Evolutionary conservation across 306 rosid genomes (phyloP), one percentile per base, ranked within the genome.

Genomic region (Trichosanthes cucumerina): DNA sequence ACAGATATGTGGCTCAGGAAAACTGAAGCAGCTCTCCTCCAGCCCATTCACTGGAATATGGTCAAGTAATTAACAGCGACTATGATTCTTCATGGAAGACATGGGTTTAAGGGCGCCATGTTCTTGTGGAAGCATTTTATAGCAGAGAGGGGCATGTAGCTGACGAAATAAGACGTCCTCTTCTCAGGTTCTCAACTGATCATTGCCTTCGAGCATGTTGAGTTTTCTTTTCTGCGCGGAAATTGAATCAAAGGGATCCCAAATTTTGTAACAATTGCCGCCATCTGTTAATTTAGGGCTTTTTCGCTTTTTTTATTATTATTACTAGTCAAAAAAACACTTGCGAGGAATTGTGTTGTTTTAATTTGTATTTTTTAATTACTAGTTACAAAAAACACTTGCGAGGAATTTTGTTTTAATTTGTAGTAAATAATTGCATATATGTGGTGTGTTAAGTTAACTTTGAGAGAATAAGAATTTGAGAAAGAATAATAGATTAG

Each of bases 1-100:
- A 79, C 6, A 79, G 79, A 56, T 78, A 86, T 47, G 78, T 64
- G 88, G 83, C 76, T 83, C 78, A 79, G 79, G 74, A 92, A 84
- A 80, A 81, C 86, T 54, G 90, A 86, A 5, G 83, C 86, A 79
- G 89, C 82, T 85, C 91, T 89, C 96, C 96, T 92, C 86, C 93
- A 86, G 83, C 97, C 93, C 98, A 95, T 95, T 88, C 84, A 81
- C 93, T 75, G 81, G 57, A 60, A 84, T 68, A 9, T 50, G 53
- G 41, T 43, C 59, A 4, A 13, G 7, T 14, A 26, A 77, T 21
- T 16, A 59, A 24, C 70, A 0, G 62, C 64, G 78, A 16, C 49
- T 18, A 4, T 53, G 63, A 18, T 75, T 15, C 16, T 43, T 77
- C 58, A 26, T 43, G 39, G 80, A 33, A 71, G 28, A 46, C 93